phyloP scores from a whole-genome alignment of 208 protist genomes.

The Phytomonas sp. region DNA sequence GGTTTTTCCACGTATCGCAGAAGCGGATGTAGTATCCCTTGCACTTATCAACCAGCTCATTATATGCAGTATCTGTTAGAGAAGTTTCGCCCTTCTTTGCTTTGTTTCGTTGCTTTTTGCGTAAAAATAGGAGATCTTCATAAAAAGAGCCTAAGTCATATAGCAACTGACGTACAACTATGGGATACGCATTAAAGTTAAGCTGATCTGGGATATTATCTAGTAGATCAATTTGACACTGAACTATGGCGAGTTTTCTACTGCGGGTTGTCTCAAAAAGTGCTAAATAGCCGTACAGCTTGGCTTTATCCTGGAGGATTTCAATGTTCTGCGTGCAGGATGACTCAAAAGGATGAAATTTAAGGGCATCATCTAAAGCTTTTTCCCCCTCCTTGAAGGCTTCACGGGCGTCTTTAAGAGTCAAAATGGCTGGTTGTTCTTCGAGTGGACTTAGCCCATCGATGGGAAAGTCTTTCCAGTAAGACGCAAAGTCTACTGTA shows the following conservation, averaged over 20 bases:
- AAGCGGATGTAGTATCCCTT: slow-evolving; percentile 61
- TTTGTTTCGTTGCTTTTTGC: slow-evolving; percentile 47
- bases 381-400: slow-evolving; percentile 67
- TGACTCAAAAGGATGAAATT: slow-evolving; percentile 74
- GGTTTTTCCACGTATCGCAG: slow-evolving; percentile 67
- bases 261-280: slow-evolving; percentile 51
- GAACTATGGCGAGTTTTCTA: slow-evolving; percentile 68
- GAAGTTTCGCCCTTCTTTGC: slow-evolving; percentile 36
- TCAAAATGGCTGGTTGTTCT: slow-evolving; percentile 29
- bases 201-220: slow-evolving; percentile 69
- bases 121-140: slow-evolving; percentile 60
- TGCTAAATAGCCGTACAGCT: slow-evolving; percentile 50
- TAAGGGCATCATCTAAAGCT: slow-evolving; percentile 61
- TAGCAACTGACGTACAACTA: slow-evolving; percentile 67
- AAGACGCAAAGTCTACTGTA: slow-evolving; percentile 12
- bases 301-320: slow-evolving; percentile 53
- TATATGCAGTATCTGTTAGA: slow-evolving; percentile 58
- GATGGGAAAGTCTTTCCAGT: slow-evolving; percentile 71
- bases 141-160: slow-evolving; percentile 77
- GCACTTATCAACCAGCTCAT: slow-evolving; percentile 46
- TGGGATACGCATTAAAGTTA: slow-evolving; percentile 83
- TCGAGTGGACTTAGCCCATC: slow-evolving; percentile 29
- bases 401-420: slow-evolving; percentile 61
- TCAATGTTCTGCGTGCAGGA: slow-evolving; percentile 81
- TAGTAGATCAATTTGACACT: slow-evolving; percentile 51